Base-by-base conservation (phyloP, 352 stramenopile species). In the Phytopythium oedochilum region DNA sequence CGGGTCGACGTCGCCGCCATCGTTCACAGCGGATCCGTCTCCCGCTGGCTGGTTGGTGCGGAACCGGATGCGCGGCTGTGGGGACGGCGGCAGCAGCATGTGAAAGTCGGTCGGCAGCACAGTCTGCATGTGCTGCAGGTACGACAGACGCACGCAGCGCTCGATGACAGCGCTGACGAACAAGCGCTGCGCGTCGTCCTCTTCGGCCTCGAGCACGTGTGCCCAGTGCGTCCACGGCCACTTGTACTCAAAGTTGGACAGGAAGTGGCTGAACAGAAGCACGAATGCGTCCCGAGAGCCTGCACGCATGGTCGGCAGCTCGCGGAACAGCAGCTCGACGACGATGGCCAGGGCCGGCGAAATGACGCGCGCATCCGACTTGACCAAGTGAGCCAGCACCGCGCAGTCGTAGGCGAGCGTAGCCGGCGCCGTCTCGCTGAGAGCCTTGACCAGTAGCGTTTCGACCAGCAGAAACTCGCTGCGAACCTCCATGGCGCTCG, bases 171-270 rank as follows among this genome's bases (percentile, higher is more conserved):
- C 73, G 45, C 82, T 90, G 14, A 95, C 81, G 58, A 93, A 95
- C 2, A 95, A 65, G 5, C 85, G 83, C 64, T 95, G 85, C 20
- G 79, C 64, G 47, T 93, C 83, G 50, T 95, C 85, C 28, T 92
- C 83, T 18, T 73, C 69, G 1, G 83, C 83, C 52, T 92, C 83
- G 23, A 93, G 60, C 17, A 95, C 80, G 45, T 92, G 78, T 1
- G 75, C 64, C 85, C 85, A 95, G 25, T 78, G 78, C 0, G 73
- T 63, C 83, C 83, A 95, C 6, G 74, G 70, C 85, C 85, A 95
- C 60, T 95, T 95, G 60, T 78, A 95, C 56, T 95, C 85, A 44
- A 92, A 95, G 43, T 95, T 95, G 3, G 83, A 90, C 34, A 95
- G 39, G 52, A 95, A 95, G 55, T 92, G 83, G 53, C 80, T 91